A percentile compares a stretch with the other conserved stretches of the same genome.
These are phyloP conservation scores for Leccinellum rugosiceps DNA, from an alignment of 768 basidiomycete genomes.

Conservation along the genomic window DNA sequence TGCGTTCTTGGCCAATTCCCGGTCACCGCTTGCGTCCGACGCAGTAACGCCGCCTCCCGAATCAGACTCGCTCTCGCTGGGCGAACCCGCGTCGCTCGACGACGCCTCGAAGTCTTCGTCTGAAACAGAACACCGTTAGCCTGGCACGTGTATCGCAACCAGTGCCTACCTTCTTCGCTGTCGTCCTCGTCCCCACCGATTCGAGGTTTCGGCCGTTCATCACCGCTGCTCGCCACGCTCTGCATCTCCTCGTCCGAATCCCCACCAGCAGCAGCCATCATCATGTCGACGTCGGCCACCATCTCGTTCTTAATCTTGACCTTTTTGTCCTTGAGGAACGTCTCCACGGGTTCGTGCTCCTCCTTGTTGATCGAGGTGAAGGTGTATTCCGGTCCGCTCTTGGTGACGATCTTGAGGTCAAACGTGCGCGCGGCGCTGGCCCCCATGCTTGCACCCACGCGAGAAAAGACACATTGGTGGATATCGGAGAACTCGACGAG, in stretches of 20 bases:
- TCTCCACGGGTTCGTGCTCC: slow-evolving; percentile 83
- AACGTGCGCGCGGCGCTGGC: slow-evolving; percentile 87
- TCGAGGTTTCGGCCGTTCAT: slow-evolving; percentile 53
- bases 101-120: slow-evolving; percentile 92
- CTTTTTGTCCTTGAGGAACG: slow-evolving; percentile 87
- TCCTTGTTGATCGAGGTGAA: slow-evolving; percentile 97
- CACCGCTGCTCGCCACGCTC: slow-evolving; percentile 71
- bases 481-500: slow-evolving; percentile 90
- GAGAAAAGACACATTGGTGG: slow-evolving; percentile 87
- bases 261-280: slow-evolving; percentile 59
- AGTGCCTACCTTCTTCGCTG: slow-evolving; percentile 60
- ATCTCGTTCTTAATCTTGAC: slow-evolving; percentile 95
- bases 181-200: slow-evolving; percentile 62
- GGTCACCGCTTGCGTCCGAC: slow-evolving; percentile 82
- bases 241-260: slow-evolving; percentile 83
- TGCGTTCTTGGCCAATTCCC: slow-evolving; percentile 47
- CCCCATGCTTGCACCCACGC: slow-evolving; percentile 82
- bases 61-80: slow-evolving; percentile 67
- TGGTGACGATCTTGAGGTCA: slow-evolving; percentile 86
- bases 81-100: slow-evolving; percentile 84
- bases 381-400: slow-evolving; percentile 78
- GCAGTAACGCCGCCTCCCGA: slow-evolving; percentile 69
- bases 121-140: slow-evolving; percentile 26
- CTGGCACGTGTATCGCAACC: background rate
- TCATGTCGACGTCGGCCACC: slow-evolving; percentile 80